phyloP scores from a whole-genome alignment of 441 rosid genomes.

The Gossypium gossypioides region DNA sequence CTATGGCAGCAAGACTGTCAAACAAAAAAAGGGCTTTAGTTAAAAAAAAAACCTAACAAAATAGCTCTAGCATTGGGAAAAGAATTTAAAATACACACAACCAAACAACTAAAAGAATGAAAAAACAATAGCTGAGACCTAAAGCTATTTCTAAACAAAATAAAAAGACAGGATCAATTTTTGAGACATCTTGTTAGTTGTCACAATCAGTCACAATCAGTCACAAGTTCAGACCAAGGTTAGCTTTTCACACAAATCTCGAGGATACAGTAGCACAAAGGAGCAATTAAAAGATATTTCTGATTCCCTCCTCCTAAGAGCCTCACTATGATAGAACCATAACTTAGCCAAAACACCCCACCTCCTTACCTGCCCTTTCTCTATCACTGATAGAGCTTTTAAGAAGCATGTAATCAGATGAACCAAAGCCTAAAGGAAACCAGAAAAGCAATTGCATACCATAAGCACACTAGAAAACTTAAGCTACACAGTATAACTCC shows the following conservation, averaged over 20 bases:
- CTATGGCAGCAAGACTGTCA: slow-evolving; percentile 88
- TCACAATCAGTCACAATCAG: background rate
- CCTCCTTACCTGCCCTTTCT: background rate
- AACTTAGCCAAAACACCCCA: background rate
- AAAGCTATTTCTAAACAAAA: background rate
- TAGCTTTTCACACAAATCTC: background rate
- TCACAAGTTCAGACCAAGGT: background rate
- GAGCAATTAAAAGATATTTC: background rate
- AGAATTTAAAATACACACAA: slow-evolving; percentile 4
- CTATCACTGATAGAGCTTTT: background rate
- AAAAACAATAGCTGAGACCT: background rate
- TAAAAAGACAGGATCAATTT: background rate
- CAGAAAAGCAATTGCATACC: background rate
- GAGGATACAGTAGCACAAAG: background rate
- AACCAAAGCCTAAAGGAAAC: background rate
- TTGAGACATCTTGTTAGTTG: slow-evolving; percentile 4
- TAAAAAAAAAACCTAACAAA: background rate
- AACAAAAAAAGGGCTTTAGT: slow-evolving; percentile 21
- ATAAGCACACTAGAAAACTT: background rate
- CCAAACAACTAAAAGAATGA: background rate
- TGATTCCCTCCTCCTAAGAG: background rate
- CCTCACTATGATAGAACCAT: background rate
- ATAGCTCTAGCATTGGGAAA: background rate
- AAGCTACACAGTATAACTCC: slow-evolving; percentile 1
- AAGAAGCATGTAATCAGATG: background rate